Evolutionary conservation across 2,329 filamentous ascomycete genomes (phyloP).

Genomic region (Calonectria crousiana): DNA sequence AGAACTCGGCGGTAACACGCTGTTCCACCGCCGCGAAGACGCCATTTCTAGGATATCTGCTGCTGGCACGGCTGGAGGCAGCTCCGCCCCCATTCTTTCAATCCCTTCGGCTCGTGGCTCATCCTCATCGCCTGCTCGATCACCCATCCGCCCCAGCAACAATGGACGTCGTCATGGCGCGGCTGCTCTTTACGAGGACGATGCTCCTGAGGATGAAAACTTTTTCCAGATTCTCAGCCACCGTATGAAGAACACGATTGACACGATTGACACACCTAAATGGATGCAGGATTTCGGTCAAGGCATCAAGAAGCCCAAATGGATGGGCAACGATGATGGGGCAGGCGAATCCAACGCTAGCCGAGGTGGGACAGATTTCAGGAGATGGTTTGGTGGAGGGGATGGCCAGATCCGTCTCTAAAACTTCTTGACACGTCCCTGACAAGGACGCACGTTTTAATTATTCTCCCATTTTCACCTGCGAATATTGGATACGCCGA

Average conservation of each 20-base stretch:
- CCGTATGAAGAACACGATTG: conserved; percentile 91
- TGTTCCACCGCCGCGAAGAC: conserved; percentile 62
- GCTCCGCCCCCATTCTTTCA: conserved; percentile 61
- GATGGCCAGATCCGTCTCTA: conserved; percentile 50
- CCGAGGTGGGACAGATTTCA: conserved; percentile 56
- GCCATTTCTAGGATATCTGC: conserved; percentile 51
- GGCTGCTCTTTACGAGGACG: conserved; percentile 57
- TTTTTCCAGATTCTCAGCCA: conserved; percentile 88
- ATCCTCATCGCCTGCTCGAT: conserved; percentile 52
- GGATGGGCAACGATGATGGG: conserved; percentile 76
- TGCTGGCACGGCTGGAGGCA: conserved; percentile 43
- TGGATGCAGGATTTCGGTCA: conserved; percentile 82
- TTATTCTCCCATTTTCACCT: background rate
- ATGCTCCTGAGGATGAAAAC: conserved; percentile 79
- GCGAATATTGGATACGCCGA: conserved; percentile 26
- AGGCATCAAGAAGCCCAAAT: conserved; percentile 81
- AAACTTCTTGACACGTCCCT: conserved; percentile 2
- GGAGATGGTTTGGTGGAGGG: conserved; percentile 70
- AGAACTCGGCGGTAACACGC: conserved; percentile 77
- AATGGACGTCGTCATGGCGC: conserved; percentile 45
- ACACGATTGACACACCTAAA: conserved; percentile 82
- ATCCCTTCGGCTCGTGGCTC: conserved; percentile 57
- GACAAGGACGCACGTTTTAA: conserved; percentile 9
- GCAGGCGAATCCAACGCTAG: conserved; percentile 44
- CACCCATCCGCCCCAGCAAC: conserved; percentile 54